Evolutionary conservation across 306 rosid species (phyloP).

Genomic region (Dalbergia cochinchinensis): DNA sequence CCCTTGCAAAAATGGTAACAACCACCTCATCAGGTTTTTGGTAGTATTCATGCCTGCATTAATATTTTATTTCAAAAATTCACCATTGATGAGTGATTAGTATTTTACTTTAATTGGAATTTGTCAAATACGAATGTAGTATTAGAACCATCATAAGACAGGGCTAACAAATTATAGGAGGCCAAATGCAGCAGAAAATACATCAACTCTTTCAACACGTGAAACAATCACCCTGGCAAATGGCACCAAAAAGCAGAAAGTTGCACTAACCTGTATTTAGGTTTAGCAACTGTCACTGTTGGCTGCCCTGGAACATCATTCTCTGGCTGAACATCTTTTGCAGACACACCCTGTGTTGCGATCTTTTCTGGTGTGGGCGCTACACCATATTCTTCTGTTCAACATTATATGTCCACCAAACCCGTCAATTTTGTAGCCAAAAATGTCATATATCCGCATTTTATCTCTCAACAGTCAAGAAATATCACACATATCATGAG

Average conservation of each 20-base stretch:
- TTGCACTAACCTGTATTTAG: constrained; percentile 70
- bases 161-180: constrained; percentile 10
- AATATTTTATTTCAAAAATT: constrained; percentile 16
- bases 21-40: constrained; percentile 81
- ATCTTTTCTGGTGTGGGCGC: constrained; percentile 43
- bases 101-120: constrained; percentile 16
- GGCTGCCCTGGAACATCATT: constrained; percentile 42
- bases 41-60: constrained; percentile 78
- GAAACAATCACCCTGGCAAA: neutral
- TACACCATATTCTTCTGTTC: constrained; percentile 62
- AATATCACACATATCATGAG: neutral
- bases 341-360: constrained; percentile 36
- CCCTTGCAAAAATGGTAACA: constrained; percentile 73
- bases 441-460: neutral
- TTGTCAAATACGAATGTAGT: neutral
- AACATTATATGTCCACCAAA: constrained; percentile 32
- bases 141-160: neutral
- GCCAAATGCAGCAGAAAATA: neutral
- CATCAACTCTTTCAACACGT: neutral
- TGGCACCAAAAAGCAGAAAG: constrained; percentile 2
- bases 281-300: constrained; percentile 53
- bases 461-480: constrained; percentile 23
- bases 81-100: neutral
- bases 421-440: constrained; percentile 4
- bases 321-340: constrained; percentile 43